Evolutionary conservation across 1,139 yeast genomes (phyloP), one percentile per base, ranked within the genome.

Genomic region (Saccharomyces hybrid): DNA sequence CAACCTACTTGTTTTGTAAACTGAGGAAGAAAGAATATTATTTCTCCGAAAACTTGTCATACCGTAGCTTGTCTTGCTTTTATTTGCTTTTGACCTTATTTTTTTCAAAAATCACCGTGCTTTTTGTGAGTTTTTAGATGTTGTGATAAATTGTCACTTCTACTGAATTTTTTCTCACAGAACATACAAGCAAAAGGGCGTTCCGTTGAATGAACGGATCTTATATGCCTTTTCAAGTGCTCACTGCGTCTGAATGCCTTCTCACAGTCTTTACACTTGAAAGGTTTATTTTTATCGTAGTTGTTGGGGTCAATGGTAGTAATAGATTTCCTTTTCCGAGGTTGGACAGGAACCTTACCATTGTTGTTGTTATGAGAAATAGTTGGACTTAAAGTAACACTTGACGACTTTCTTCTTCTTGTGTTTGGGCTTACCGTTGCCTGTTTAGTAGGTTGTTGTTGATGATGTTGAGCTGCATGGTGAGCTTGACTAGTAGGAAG

Each of bases 71-170:
- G 44, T 13, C 44, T 38, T 38, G 44, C 25, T 38, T 20, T 38
- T 38, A 4, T 38, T 16, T 38, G 7, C 13, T 38, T 38, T 16
- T 38, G 23, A 20, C 6, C 7, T 16, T 23, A 23, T 23, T 16
- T 34, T 34, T 14, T 25, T 51, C 55, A 66, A 47, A 65, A 63
- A 56, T 68, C 71, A 23, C 71, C 70, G 56, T 67, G 70, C 56
- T 65, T 67, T 56, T 65, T 70, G 53, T 88, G 96, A 5, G 89
- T 84, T 65, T 85, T 82, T 64, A 86, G 76, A 71, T 87, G 95
- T 72, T 86, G 95, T 47, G 86, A 82, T 61, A 87, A 75, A 65
- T 87, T 87, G 68, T 87, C 95, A 26, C 88, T 80, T 60, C 95
- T 75, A 58, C 90, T 83, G 66, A 87, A 87, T 66, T 82, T 82